These are phyloP conservation scores for Phlebiopsis gigantea DNA, from an alignment of 768 basidiomycete species.

Conservation along the genomic window DNA sequence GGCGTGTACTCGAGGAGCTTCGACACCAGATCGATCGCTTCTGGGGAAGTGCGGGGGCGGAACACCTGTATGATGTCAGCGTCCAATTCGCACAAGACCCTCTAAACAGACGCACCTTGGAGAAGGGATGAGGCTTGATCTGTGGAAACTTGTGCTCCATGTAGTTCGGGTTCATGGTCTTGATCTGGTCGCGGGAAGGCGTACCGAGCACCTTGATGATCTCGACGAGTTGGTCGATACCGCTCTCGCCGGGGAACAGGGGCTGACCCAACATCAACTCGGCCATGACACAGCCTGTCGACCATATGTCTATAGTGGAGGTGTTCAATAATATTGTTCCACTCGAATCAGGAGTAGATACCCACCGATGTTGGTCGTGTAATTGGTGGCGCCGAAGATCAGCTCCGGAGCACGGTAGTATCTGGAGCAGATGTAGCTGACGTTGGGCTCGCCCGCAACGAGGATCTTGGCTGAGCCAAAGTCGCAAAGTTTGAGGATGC, in stretches of 20 bases:
- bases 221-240: slow-evolving; percentile 98
- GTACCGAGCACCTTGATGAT: slow-evolving; percentile 99
- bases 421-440: slow-evolving; percentile 98
- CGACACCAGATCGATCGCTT: slow-evolving; percentile 93
- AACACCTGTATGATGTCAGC: slow-evolving; percentile 64
- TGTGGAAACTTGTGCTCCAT: slow-evolving; percentile 99
- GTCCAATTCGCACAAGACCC: slow-evolving; percentile 7
- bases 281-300: slow-evolving; percentile 99
- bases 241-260: slow-evolving; percentile 97
- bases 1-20: slow-evolving; percentile 99
- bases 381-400: slow-evolving; percentile 99
- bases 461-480: slow-evolving; percentile 99
- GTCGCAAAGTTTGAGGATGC: slow-evolving; percentile 96
- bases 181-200: slow-evolving; percentile 98
- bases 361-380: slow-evolving; percentile 97
- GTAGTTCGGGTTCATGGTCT: slow-evolving; percentile 99
- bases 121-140: slow-evolving; percentile 99
- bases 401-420: slow-evolving; percentile 99
- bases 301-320: slow-evolving; percentile 82
- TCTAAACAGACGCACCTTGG: slow-evolving; percentile 59
- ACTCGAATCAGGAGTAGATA: slow-evolving; percentile 17
- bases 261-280: slow-evolving; percentile 99
- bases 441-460: slow-evolving; percentile 96
- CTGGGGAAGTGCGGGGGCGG: slow-evolving; percentile 92
- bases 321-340: no score